Percentiles rank a stretch among this genome's conserved stretches.
Evolutionary conservation across 306 rosid species (phyloP).

Genomic region (Trifolium pratense): DNA sequence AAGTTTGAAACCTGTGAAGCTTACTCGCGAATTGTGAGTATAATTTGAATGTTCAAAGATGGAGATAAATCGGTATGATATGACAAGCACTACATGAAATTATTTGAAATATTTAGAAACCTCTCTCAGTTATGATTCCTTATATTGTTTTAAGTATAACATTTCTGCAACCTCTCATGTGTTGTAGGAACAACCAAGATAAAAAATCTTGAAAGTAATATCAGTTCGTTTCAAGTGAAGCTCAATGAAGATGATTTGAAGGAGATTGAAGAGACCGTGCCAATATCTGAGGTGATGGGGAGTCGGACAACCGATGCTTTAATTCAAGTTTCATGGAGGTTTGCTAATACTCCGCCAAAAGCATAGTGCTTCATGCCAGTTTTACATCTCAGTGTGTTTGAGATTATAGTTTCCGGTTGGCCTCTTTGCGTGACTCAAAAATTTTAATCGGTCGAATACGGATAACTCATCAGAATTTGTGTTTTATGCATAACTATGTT

Average conservation of each 20-base stretch:
- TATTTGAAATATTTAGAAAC: neutral
- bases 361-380: constrained; percentile 2
- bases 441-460: neutral
- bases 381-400: neutral
- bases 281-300: constrained; percentile 53
- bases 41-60: too few species aligned
- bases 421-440: neutral
- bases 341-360: constrained; percentile 54
- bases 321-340: constrained; percentile 59
- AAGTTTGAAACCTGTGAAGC: neutral
- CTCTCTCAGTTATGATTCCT: neutral
- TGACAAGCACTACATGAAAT: neutral
- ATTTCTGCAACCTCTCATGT: neutral
- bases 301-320: constrained; percentile 44
- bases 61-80: too few species aligned
- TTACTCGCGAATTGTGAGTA: neutral
- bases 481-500: neutral
- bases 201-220: constrained; percentile 57
- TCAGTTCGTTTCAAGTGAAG: constrained; percentile 54
- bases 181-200: constrained; percentile 68
- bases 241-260: constrained; percentile 50
- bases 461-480: constrained; percentile 8
- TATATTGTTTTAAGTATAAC: neutral
- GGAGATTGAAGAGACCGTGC: constrained; percentile 56
- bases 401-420: neutral